A percentile compares a stretch with the other conserved stretches of the same genome.
phyloP scores from a whole-genome alignment of 176 grass and related monocot species.

The Metroxylon sagu region DNA sequence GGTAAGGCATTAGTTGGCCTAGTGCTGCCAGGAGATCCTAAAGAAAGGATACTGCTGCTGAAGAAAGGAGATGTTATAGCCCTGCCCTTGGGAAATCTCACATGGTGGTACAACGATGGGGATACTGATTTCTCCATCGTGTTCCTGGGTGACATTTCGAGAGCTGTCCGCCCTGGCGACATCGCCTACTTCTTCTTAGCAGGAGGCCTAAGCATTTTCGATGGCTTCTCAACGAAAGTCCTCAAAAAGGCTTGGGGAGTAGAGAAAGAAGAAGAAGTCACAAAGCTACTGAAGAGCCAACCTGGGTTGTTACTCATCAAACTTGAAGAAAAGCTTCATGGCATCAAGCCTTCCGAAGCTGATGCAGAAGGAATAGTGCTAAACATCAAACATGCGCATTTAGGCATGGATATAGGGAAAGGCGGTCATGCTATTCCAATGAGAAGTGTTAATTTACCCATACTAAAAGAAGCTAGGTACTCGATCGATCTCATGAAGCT shows the following conservation, averaged over 20 bases:
- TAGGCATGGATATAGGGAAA: neutral
- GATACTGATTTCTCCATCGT: slow-evolving; percentile 1
- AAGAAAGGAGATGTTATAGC: slow-evolving; percentile 14
- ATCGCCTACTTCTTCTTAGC: slow-evolving; percentile 28
- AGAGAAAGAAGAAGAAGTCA: neutral
- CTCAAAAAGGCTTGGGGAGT: slow-evolving; percentile 14
- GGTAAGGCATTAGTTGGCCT: slow-evolving; percentile 5
- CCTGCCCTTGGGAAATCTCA: slow-evolving; percentile 15
- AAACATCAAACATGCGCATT: neutral
- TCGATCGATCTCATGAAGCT: slow-evolving; percentile 11
- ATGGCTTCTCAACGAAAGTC: neutral
- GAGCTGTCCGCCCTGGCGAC: slow-evolving; percentile 4
- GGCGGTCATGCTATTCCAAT: neutral
- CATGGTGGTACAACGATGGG: slow-evolving; percentile 34
- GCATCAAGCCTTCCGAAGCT: slow-evolving; percentile 6
- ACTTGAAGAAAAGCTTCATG: neutral
- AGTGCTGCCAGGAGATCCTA: neutral
- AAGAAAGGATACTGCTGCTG: slow-evolving; percentile 17
- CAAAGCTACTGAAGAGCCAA: slow-evolving; percentile 14
- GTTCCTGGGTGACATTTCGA: slow-evolving; percentile 19
- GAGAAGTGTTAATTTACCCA: neutral
- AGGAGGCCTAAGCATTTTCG: slow-evolving; percentile 4
- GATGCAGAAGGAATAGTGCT: slow-evolving; percentile 14
- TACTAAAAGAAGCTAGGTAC: slow-evolving; percentile 1
- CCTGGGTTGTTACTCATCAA: neutral